phyloP scores from a whole-genome alignment of 805 yeast species.

The Pichia eremophila region DNA sequence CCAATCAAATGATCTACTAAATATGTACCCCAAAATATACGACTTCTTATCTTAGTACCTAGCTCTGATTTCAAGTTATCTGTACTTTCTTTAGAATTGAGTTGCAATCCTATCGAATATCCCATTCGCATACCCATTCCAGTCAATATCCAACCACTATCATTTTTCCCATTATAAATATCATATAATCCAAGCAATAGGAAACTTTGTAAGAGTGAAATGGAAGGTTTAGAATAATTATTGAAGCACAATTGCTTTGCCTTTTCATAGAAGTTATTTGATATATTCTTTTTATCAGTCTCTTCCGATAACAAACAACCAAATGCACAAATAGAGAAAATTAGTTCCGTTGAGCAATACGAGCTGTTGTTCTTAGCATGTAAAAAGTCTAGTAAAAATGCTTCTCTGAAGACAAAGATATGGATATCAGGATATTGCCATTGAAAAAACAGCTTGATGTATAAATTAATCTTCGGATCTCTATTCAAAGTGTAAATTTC shows the following conservation, averaged over 20 bases:
- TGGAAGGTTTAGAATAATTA: constrained; percentile 35
- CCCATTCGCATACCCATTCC: constrained; percentile 61
- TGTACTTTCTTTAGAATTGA: constrained; percentile 23
- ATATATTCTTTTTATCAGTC: constrained; percentile 26
- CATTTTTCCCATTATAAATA: constrained; percentile 49
- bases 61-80: constrained; percentile 27
- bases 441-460: constrained; percentile 32
- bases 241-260: constrained; percentile 36
- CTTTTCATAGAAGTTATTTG: constrained; percentile 33
- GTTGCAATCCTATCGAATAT: constrained; percentile 45
- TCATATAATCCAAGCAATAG: constrained; percentile 53
- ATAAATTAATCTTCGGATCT: constrained; percentile 16
- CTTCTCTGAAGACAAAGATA: constrained; percentile 51
- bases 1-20: constrained; percentile 57
- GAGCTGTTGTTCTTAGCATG: constrained; percentile 33
- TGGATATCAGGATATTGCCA: constrained; percentile 61
- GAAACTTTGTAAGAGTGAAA: constrained; percentile 50
- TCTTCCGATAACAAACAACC: constrained; percentile 37
- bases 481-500: constrained; percentile 25
- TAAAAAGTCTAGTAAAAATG: constrained; percentile 51
- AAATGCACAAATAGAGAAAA: constrained; percentile 48
- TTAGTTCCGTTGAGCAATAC: constrained; percentile 47
- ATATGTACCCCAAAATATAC: constrained; percentile 53
- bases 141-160: constrained; percentile 54
- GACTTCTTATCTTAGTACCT: constrained; percentile 33